Evolutionary conservation across 371 early-diverging fungal genomes (phyloP).

Genomic region (Mortierella polycephala): DNA sequence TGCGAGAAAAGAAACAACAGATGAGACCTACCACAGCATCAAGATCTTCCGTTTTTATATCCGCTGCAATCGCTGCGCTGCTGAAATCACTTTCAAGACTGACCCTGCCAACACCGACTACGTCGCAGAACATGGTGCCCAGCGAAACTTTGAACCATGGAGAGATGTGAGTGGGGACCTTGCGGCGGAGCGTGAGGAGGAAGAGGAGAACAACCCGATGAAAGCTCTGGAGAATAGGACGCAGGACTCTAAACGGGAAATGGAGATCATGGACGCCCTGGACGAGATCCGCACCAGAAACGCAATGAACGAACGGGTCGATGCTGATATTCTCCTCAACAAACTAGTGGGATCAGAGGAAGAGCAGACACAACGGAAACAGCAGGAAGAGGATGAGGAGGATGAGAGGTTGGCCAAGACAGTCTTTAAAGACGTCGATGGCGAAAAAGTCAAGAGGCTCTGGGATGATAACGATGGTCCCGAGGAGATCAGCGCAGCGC

Average conservation of each 20-base stretch:
- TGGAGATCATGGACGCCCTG: slow-evolving; percentile 96
- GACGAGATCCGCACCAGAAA: slow-evolving; percentile 94
- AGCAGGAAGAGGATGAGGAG: slow-evolving; percentile 72
- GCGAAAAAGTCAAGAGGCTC: slow-evolving; percentile 76
- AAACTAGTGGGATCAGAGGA: slow-evolving; percentile 62
- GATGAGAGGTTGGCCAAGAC: slow-evolving; percentile 72
- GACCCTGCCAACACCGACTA: slow-evolving; percentile 98
- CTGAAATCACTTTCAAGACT: slow-evolving; percentile 97
- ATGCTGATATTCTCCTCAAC: slow-evolving; percentile 69
- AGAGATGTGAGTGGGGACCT: slow-evolving; percentile 61
- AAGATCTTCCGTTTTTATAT: slow-evolving; percentile 97
- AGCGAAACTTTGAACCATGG: slow-evolving; percentile 97
- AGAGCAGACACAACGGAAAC: slow-evolving; percentile 44
- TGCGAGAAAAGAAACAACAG: slow-evolving; percentile 90
- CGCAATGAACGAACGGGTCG: slow-evolving; percentile 83
- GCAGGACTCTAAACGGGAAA: slow-evolving; percentile 91
- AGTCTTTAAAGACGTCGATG: slow-evolving; percentile 77
- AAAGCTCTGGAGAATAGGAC: slow-evolving; percentile 94
- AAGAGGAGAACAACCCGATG: slow-evolving; percentile 93
- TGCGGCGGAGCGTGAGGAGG: slow-evolving; percentile 69
- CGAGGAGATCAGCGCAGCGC: slow-evolving; percentile 59
- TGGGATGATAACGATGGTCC: slow-evolving; percentile 57
- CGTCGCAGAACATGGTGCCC: slow-evolving; percentile 92
- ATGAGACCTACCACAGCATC: slow-evolving; percentile 87
- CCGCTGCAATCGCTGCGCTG: slow-evolving; percentile 94